Evolutionary conservation across 208 protist species (phyloP).

Genomic region (Trypanosoma caninum): DNA sequence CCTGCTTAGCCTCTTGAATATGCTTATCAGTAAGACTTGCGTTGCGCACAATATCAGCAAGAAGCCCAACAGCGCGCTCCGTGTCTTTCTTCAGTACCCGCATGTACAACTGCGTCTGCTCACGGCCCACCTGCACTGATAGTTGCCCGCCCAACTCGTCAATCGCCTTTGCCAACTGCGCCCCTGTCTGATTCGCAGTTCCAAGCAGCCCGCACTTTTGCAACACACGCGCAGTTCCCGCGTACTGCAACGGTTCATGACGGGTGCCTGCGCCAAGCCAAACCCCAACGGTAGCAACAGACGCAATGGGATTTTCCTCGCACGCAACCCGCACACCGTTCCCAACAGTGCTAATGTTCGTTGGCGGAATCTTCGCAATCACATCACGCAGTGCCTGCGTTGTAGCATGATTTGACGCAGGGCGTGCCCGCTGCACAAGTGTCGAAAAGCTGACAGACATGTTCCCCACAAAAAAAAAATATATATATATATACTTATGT

Average conservation of each 20-base stretch:
- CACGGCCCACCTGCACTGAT: conserved; percentile 96
- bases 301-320: conserved; percentile 85
- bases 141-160: conserved; percentile 97
- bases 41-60: conserved; percentile 97
- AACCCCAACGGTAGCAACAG: conserved; percentile 96
- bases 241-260: conserved; percentile 94
- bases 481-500: background rate
- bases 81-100: conserved; percentile 93
- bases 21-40: conserved; percentile 84
- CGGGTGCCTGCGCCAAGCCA: conserved; percentile 96
- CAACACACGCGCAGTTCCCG: conserved; percentile 97
- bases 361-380: conserved; percentile 76
- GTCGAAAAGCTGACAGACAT: conserved; percentile 90
- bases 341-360: conserved; percentile 88
- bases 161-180: conserved; percentile 90
- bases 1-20: conserved; percentile 85
- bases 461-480: background rate
- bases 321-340: conserved; percentile 97
- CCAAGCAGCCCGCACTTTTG: conserved; percentile 98
- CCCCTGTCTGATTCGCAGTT: conserved; percentile 81
- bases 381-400: conserved; percentile 60
- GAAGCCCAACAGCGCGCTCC: conserved; percentile 91
- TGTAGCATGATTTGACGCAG: conserved; percentile 72
- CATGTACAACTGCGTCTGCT: conserved; percentile 96
- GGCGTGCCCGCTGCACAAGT: conserved; percentile 71